These are phyloP conservation scores for Trichosporon inkin DNA, from an alignment of 1,284 basidiomycete genomes.

Conservation along the genomic window DNA sequence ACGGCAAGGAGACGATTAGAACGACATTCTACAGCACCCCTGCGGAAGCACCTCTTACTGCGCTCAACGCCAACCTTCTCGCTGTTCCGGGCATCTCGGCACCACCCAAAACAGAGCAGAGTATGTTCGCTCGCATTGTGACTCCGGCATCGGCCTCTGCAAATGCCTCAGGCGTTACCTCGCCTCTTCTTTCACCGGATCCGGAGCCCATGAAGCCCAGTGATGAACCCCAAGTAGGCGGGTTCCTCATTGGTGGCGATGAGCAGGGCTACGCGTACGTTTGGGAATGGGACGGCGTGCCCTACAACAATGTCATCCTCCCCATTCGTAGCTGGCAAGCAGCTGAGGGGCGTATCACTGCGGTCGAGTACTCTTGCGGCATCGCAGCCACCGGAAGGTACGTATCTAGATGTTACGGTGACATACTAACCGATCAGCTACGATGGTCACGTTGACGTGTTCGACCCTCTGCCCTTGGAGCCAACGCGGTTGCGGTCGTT, in stretches of 20 bases:
- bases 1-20: constrained; percentile 11
- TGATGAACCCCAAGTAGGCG: constrained; percentile 25
- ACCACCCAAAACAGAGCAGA: constrained; percentile 15
- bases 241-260: constrained; percentile 41
- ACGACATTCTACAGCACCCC: constrained; percentile 22
- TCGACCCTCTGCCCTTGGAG: constrained; percentile 37
- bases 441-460: constrained; percentile 43
- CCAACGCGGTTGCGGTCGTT: constrained; percentile 38
- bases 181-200: constrained; percentile 10
- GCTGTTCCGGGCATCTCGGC: constrained; percentile 24
- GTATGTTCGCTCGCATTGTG: constrained; percentile 18
- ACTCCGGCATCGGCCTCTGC: constrained; percentile 14
- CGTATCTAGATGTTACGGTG: not conserved
- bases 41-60: constrained; percentile 21
- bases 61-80: constrained; percentile 21
- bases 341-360: constrained; percentile 37
- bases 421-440: constrained; percentile 22
- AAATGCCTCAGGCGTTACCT: constrained; percentile 7
- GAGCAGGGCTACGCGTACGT: constrained; percentile 35
- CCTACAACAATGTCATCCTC: constrained; percentile 8
- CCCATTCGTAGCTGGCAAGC: constrained; percentile 39
- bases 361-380: constrained; percentile 37
- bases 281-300: constrained; percentile 37
- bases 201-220: constrained; percentile 10
- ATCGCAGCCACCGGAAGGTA: constrained; percentile 42